Evolutionary conservation across 495 filamentous ascomycete genomes (phyloP).

Genomic region (Thermochaetoides thermophila): DNA sequence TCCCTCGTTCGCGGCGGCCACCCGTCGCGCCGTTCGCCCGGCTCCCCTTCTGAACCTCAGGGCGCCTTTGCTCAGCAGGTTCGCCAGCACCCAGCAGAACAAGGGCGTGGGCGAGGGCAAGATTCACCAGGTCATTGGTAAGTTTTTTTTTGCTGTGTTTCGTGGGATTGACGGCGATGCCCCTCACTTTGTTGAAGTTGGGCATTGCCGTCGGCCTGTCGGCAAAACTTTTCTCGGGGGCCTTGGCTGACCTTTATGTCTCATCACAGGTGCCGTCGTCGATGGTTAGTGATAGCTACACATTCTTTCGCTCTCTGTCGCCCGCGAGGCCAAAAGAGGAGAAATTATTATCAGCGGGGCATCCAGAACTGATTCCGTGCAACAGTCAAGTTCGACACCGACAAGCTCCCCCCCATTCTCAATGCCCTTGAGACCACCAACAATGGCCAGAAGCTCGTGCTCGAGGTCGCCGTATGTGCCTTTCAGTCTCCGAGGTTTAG

Average conservation of each 20-base stretch:
- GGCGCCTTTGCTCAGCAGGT: conserved; percentile 45
- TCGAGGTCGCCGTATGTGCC: conserved; percentile 82
- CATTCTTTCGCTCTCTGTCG: not conserved
- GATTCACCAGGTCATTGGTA: conserved; percentile 60
- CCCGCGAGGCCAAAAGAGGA: no score
- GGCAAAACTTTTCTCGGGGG: conserved; percentile 6
- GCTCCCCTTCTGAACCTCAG: conserved; percentile 46
- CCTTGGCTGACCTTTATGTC: conserved; percentile 21
- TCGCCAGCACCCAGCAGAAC: conserved; percentile 60
- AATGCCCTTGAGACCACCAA: conserved; percentile 89
- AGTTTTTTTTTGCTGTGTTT: not conserved
- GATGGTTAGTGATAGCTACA: conserved; percentile 43
- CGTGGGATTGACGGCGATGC: not conserved
- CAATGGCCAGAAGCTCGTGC: conserved; percentile 82
- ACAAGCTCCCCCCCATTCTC: conserved; percentile 90
- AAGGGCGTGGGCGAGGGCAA: conserved; percentile 52
- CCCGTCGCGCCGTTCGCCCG: conserved; percentile 55
- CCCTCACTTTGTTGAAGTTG: not conserved
- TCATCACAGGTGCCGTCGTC: conserved; percentile 51
- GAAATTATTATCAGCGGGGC: no score
- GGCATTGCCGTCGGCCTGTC: not conserved
- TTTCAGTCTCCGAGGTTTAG: conserved; percentile 5
- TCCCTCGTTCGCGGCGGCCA: conserved; percentile 50
- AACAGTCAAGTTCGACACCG: conserved; percentile 79
- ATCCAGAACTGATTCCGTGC: conserved; percentile 11